Percentiles rank a stretch among this genome's conserved stretches.
These are phyloP conservation scores for Kluyveromyces lactis DNA, from an alignment of 805 yeast species.

Conservation along the genomic window DNA sequence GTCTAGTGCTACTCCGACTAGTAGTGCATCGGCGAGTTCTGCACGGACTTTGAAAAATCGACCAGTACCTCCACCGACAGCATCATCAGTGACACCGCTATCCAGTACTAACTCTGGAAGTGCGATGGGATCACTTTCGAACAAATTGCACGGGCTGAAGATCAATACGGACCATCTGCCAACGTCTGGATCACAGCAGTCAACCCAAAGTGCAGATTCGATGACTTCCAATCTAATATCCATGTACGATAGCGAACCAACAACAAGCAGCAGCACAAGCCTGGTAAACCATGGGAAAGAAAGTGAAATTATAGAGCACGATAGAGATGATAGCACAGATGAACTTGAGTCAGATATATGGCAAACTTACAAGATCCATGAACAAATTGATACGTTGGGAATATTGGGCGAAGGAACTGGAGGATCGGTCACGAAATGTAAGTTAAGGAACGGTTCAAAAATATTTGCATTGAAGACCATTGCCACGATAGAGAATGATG, in stretches of 20 bases:
- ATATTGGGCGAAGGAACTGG: conserved; percentile 91
- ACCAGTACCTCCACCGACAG: conserved; percentile 26
- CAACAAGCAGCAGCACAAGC: not conserved
- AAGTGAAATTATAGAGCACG: not conserved
- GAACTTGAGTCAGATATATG: conserved; percentile 69
- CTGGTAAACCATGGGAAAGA: not conserved
- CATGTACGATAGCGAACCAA: conserved; percentile 13
- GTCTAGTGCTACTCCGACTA: conserved; percentile 10
- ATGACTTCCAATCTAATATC: conserved; percentile 20
- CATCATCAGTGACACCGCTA: conserved; percentile 10
- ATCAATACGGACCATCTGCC: not conserved
- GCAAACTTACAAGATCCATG: conserved; percentile 43
- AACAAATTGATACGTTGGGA: conserved; percentile 59
- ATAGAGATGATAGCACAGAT: conserved; percentile 20
- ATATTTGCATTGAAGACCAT: conserved; percentile 73
- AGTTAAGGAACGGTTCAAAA: conserved; percentile 45
- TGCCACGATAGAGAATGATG: conserved; percentile 44
- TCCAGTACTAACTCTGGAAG: not conserved
- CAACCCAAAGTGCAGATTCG: conserved; percentile 11
- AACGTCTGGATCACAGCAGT: not conserved
- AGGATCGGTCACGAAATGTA: conserved; percentile 81
- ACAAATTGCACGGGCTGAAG: not conserved
- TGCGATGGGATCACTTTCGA: not conserved
- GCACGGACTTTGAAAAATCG: conserved; percentile 15
- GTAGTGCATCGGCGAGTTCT: conserved; percentile 12